Evolutionary conservation across 208 protist species (phyloP), one percentile per base, ranked within the genome.

Genomic region (Leishmania tarentolae): DNA sequence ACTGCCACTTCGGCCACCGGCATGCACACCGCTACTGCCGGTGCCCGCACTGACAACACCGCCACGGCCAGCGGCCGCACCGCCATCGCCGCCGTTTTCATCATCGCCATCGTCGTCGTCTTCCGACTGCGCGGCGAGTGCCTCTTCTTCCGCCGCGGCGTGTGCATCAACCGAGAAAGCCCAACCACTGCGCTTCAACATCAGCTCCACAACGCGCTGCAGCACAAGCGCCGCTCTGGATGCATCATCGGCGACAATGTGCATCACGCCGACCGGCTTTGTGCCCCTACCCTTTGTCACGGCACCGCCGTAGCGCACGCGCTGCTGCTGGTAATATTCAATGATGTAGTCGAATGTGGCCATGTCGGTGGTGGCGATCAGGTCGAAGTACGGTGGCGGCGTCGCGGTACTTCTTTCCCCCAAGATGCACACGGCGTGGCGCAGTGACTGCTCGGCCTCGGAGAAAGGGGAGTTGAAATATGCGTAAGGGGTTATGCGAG

Each of bases 281-380:
- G 82, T 81, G 28, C 82, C 82, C 15, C 82, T 68, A 37, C 77
- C 66, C 57, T 52, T 35, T 37, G n/a, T 59, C 9, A 74, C 52
- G 0, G 57, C 37, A 52, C 70, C 79, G 66, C 70, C 79, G 74
- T 74, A 66, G 40, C 69, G 79, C 47, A 81, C 74, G 61, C 80
- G 87, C 78, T 78, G 81, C 61, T 85, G 81, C 73, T 90, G 77
- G 71, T 97, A 97, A 81, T 94, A 94, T 40, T 92, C 84, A 9
- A 93, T 46, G 42, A 97, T 75, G 66, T 91, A 91, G 65, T 95
- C 91, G 79, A 91, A 95, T 52, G 92, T 87, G n/a, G 86, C 82
- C 63, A 90, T 76, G 84, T 97, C 92, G 0, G 92, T 87, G 1
- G 93, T 91, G 46, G 87, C 87, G 74, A 97, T 88, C 56, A 95